Evolutionary conservation across 108 stramenopile species (phyloP).

Genomic region (Parietichytrium sp.): DNA sequence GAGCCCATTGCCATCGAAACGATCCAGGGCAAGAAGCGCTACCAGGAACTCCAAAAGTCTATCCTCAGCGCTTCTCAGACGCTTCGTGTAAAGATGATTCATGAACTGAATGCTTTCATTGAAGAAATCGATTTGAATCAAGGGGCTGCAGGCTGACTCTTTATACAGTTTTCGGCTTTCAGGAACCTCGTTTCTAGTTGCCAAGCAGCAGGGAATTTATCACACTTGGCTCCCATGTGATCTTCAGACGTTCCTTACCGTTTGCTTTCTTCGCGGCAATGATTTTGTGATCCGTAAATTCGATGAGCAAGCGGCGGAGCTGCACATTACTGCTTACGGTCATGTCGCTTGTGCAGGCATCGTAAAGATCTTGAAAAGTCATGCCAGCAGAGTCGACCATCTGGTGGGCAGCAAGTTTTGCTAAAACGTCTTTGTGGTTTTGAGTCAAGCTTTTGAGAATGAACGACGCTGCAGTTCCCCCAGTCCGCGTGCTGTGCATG

Average conservation of each 20-base stretch:
- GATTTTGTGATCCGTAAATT: conserved; percentile 28
- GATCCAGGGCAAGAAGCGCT: background rate
- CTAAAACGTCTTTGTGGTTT: background rate
- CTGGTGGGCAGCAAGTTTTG: background rate
- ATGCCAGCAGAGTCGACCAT: background rate
- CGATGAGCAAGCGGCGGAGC: background rate
- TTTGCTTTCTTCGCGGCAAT: background rate
- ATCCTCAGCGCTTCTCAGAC: too few relatives aligned
- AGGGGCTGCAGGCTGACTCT: too few relatives aligned
- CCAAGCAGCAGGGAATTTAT: too few relatives aligned
- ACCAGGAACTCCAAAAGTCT: background rate
- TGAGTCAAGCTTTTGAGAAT: background rate
- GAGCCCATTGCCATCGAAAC: background rate
- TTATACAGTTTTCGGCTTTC: too few relatives aligned
- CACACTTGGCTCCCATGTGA: background rate
- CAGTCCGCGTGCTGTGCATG: too few relatives aligned
- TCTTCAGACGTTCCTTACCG: background rate
- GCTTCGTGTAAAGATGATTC: too few relatives aligned
- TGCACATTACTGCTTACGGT: background rate
- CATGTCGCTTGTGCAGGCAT: background rate
- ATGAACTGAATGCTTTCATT: too few relatives aligned
- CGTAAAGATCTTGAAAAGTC: background rate
- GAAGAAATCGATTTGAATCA: too few relatives aligned
- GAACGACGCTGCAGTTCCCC: background rate
- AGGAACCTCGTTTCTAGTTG: too few relatives aligned